Base-by-base conservation (phyloP, 495 filamentous ascomycete species). In the Hyaloscypha finlandica region DNA sequence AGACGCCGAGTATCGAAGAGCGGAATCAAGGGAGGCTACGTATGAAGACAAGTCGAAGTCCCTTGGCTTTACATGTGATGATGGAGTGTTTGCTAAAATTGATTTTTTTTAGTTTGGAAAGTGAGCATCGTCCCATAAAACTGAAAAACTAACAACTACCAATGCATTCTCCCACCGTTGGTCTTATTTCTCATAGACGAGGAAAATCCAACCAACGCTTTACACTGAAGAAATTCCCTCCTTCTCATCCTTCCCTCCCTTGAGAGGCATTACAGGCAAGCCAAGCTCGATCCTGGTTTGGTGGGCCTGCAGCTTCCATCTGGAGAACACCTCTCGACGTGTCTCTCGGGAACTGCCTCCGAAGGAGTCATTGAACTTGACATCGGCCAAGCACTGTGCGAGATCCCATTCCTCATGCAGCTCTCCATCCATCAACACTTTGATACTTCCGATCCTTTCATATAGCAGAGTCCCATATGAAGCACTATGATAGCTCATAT, bases 391-490 rank as follows among this genome's bases (percentile, higher is more conserved):
- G 30, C 29, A 19, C 32, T 58, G 20, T 19, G 52, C 32, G 12
- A 65, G 25, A 25, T 57, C 35, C 63, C 63, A 65, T 20, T 65
- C 63, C 19, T 51, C 12, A 14, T 19, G n/a, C 8, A 65, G 19
- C 25, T 39, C 35, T 32, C 63, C 63, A 65, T 65, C 63, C 19
- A 37, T 8, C 63, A 39, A 1, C 30, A 65, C 19, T 22, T 33
- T 25, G 25, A 65, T 52, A 4, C 19, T 65, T 2, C 53, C 63
- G 31, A 65, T 56, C 35, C 63, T 58, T 20, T 65, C 63, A 57
- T 65, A 65, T 20, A 65, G 8, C 9, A 65, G 12, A 20, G 42
- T 19, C 42, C 42, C 42, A 14, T 19, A 48, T 48, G 9, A 16
- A 4, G 42, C 42, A 4, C 8, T 48, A 48, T 48, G 11, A 48